phyloP scores from a whole-genome alignment of 169 alveolate species.

The Plasmodium coatneyi region DNA sequence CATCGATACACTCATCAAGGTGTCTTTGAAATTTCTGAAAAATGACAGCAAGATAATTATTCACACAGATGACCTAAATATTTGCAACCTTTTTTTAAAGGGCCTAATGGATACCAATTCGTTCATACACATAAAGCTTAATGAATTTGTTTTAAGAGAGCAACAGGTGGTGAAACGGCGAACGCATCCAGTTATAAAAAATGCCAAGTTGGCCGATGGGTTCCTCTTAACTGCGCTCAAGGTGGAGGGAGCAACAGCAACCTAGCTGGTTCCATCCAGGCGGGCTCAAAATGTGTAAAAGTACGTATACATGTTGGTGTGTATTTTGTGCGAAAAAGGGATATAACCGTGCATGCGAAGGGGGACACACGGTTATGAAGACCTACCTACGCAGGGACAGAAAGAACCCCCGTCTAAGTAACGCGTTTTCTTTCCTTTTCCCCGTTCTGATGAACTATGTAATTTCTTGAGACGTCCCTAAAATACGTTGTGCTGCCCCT shows the following conservation, averaged over 20 bases:
- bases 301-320: not conserved
- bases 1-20: conserved; percentile 8
- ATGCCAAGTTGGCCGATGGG: conserved; percentile 55
- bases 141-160: conserved; percentile 47
- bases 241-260: not conserved
- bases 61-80: conserved; percentile 50
- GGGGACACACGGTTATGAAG: not conserved
- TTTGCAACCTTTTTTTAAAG: conserved; percentile 20
- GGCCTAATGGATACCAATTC: conserved; percentile 26
- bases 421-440: not conserved
- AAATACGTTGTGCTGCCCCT: conserved; percentile 69
- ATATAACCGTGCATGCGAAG: not conserved
- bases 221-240: conserved; percentile 55
- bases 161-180: conserved; percentile 60
- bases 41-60: conserved; percentile 66
- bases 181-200: conserved; percentile 62
- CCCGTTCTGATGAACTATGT: not conserved
- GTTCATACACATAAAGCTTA: conserved; percentile 31
- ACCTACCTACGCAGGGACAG: not conserved
- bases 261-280: not conserved
- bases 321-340: no score
- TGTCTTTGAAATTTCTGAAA: conserved; percentile 43
- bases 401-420: not conserved
- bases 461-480: not conserved
- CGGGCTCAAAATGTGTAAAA: not conserved